Conservation (phyloP, 2,329 filamentous ascomycete genomes). For the Knufia petricola region DNA sequence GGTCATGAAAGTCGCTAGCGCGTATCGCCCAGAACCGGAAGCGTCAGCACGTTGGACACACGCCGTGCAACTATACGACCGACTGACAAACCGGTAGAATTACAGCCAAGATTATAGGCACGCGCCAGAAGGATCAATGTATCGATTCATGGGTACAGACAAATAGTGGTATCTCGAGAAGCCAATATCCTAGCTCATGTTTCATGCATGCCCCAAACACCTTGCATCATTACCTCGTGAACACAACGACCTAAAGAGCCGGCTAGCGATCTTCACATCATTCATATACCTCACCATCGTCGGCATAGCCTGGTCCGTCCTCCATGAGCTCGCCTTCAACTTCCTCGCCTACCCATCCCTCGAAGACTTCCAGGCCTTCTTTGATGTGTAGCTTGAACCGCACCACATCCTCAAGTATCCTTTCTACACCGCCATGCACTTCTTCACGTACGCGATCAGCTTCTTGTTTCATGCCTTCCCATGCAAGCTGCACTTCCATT, state of each 20-base stretch:
- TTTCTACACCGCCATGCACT: slow-evolving; percentile 92
- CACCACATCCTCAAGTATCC: slow-evolving; percentile 92
- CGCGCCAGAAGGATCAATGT: too few species aligned
- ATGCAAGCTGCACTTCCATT: slow-evolving; percentile 23
- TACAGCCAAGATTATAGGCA: too few species aligned
- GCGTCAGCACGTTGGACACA: too few species aligned
- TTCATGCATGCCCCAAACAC: too few species aligned
- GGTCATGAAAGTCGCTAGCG: too few species aligned
- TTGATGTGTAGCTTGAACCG: slow-evolving; percentile 98
- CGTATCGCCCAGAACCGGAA: too few species aligned
- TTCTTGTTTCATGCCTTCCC: slow-evolving; percentile 22
- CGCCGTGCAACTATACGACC: too few species aligned
- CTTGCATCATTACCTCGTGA: too few species aligned
- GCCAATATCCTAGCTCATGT: too few species aligned
- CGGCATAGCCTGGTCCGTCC: background rate
- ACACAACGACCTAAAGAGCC: background rate
- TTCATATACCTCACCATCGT: slow-evolving; percentile 1
- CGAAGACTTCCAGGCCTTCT: slow-evolving; percentile 84
- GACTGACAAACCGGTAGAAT: too few species aligned
- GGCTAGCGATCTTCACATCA: background rate
- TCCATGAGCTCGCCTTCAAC: slow-evolving; percentile 68
- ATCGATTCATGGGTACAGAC: too few species aligned
- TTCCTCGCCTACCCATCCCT: slow-evolving; percentile 85
- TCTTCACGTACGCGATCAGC: slow-evolving; percentile 62
- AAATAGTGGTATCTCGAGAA: too few species aligned